Base-by-base conservation (phyloP, 2,329 filamentous ascomycete genomes). In the Fusarium piperis region DNA sequence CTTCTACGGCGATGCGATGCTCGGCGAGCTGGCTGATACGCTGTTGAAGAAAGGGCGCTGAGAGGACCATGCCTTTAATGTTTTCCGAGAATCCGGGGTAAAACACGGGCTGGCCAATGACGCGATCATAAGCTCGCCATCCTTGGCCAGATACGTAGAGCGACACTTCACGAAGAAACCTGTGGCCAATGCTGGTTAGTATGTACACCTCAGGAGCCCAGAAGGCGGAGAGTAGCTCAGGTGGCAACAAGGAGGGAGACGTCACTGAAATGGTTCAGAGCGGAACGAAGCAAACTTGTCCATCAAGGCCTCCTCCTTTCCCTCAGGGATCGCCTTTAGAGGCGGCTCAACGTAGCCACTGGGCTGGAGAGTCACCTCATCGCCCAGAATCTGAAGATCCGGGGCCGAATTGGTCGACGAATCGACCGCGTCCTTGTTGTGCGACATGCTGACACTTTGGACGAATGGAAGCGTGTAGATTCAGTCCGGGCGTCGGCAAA, bases 121-220 rank as follows among this genome's bases (percentile, higher is more conserved):
- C 88, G 69, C 92, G 86, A 78, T 98, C 94, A 84, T 99, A 99
- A 67, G 93, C 94, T 68, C 96, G 93, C 96, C 96, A 99, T 79
- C 95, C 95, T 57, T 93, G 92, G 61, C 96, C 96, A 13, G 94
- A 95, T 71, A 98, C 93, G 82, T 98, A 95, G 35, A 97, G 87
- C 52, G 93, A 96, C 35, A 99, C 92, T 84, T 99, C 96, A 74
- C 94, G 94, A 32, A 98, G 89, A 80, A 98, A 98, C 71, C 94
- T 92, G 83, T 8, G 58, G 23, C 13, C 38, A 33, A 23, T 28
- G 20, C 38, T 28, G 26, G 70, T 78, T 20, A 77, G 67, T 28
- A 35, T 18, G 61, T 15, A 23, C 15, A 12, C 10, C 28, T 12
- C 3, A 10, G 33, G 6, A 16, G 2, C 15, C 35, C 32, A 46